Base-by-base conservation (phyloP, 768 basidiomycete species). In the Sarcomyxa edulis region DNA sequence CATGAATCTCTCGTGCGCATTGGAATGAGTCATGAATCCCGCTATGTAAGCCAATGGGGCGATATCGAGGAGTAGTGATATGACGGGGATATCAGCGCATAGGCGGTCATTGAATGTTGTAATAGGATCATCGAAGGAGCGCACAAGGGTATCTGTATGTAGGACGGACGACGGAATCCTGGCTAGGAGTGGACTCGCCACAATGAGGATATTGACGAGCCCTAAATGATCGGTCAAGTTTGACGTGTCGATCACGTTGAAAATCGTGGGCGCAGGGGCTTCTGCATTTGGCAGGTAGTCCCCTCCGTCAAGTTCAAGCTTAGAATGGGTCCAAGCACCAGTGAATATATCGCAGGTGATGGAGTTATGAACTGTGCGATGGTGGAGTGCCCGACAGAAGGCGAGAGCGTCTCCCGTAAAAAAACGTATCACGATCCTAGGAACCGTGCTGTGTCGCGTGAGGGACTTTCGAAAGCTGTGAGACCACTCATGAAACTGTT, bases 221-320 rank as follows among this genome's bases (percentile, higher is more conserved):
- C 72, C 74, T n/a, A 68, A 20, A 45, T 71, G 69, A 46, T 76
- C 73, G 1, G 54, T 45, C 19, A 76, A 54, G 41, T 75, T 74
- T 14, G 72, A 74, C 0, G 73, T 68, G 23, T 76, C 71, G 24
- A 76, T 68, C 37, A 70, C 58, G 41, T 67, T 56, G 46, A 74
- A 76, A 2, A 40, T 32, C 7, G 52, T 23, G 1, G 72, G 71
- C 2, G 66, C 61, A 21, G 41, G 19, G 23, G 22, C 12, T 18
- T 26, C 12, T 4, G 34, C 35, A 22, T 32, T 18, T 4, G 27
- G 21, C 6, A 37, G 35, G 44, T 71, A 68, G 35, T 65, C 61
- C 7, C 45, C 53, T 3, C 44, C 36, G 29, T 60, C 49, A 6
- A 74, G 52, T 16, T 41, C 29, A 22, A 71, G 57, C 23, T 51